A percentile compares a stretch with the other conserved stretches of the same genome.
Evolutionary conservation across 768 basidiomycete species (phyloP).

Genomic region (Holtermanniella nyarrowii): DNA sequence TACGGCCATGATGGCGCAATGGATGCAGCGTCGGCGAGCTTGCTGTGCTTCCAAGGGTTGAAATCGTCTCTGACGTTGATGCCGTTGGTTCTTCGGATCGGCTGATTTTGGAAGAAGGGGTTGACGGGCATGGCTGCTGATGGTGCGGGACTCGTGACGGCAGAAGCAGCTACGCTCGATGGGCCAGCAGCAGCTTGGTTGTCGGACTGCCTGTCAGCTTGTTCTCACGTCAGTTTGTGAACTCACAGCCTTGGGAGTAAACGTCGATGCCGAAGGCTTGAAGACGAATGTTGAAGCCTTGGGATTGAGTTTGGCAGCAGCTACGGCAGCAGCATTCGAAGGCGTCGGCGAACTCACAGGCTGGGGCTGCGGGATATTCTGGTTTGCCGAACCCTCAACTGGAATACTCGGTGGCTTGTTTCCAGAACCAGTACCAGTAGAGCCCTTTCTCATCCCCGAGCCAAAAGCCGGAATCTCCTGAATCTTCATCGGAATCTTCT

Average conservation of each 20-base stretch:
- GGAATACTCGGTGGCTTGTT: constrained; percentile 6
- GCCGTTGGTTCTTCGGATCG: constrained; percentile 54
- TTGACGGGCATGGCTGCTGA: constrained; percentile 42
- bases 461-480: constrained; percentile 86
- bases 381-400: constrained; percentile 20
- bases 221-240: background rate
- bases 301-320: constrained; percentile 59
- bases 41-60: constrained; percentile 85
- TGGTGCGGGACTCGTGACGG: constrained; percentile 12
- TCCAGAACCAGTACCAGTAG: background rate
- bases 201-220: constrained; percentile 7
- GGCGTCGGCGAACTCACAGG: constrained; percentile 34
- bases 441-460: constrained; percentile 46
- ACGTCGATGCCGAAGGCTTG: constrained; percentile 74
- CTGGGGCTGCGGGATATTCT: constrained; percentile 15
- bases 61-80: constrained; percentile 94
- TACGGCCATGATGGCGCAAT: constrained; percentile 78
- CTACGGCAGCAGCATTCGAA: constrained; percentile 30
- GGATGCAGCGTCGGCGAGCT: constrained; percentile 62
- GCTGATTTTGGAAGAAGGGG: constrained; percentile 79
- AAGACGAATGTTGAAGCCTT: constrained; percentile 70
- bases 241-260: constrained; percentile 58
- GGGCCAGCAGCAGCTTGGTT: background rate
- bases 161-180: constrained; percentile 1
- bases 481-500: constrained; percentile 60